Conservation (phyloP, 805 yeast species). For the Ogataea polymorpha region DNA sequence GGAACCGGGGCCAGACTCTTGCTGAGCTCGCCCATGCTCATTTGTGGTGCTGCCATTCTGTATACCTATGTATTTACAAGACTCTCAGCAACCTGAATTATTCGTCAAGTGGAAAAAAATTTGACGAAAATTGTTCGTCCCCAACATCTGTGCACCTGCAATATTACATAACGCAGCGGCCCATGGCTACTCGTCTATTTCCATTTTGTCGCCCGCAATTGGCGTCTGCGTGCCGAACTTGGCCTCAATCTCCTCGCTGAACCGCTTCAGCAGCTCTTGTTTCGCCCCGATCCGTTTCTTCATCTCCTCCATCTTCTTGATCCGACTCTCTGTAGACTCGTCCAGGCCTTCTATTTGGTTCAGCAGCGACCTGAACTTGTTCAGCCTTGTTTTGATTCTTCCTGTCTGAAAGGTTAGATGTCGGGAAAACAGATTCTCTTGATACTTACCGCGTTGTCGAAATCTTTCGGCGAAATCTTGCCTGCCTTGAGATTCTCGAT, state of each 20-base stretch:
- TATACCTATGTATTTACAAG: conserved; percentile 4
- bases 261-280: conserved; percentile 21
- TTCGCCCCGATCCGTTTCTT: conserved; percentile 32
- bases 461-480: conserved; percentile 40
- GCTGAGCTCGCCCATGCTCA: conserved; percentile 56
- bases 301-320: conserved; percentile 33
- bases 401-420: conserved; percentile 34
- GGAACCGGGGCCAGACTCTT: conserved; percentile 58
- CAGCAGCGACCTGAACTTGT: conserved; percentile 35
- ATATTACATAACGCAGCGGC: background rate
- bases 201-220: conserved; percentile 1
- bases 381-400: conserved; percentile 40
- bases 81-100: conserved; percentile 7
- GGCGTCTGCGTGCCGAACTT: conserved; percentile 1
- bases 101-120: conserved; percentile 7
- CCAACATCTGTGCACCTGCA: conserved; percentile 7
- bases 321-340: conserved; percentile 39
- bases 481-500: conserved; percentile 40
- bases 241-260: conserved; percentile 21
- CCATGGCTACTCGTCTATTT: background rate
- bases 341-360: conserved; percentile 43
- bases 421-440: too few species aligned
- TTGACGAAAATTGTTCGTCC: conserved; percentile 8
- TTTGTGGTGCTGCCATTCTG: conserved; percentile 30
- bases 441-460: conserved; percentile 38